Percentiles rank a stretch among this genome's conserved stretches.
Evolutionary conservation across 2,329 filamentous ascomycete genomes (phyloP).

Genomic region (Escovopsis weberi): DNA sequence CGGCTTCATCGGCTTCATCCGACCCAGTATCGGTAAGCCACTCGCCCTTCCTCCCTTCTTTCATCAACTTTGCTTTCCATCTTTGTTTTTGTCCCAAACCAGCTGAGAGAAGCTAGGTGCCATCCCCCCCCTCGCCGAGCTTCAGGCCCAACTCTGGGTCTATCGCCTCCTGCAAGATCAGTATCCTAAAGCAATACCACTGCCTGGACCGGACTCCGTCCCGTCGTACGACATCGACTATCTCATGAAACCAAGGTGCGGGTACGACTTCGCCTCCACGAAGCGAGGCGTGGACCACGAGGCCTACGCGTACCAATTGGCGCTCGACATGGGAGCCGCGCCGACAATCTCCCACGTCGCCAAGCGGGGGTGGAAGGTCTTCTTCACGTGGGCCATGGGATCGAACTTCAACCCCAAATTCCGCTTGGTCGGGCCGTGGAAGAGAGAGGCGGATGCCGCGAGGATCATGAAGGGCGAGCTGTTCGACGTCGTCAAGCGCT

Average conservation of each 20-base stretch:
- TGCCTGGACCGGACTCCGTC: constrained; percentile 12
- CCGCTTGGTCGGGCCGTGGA: constrained; percentile 30
- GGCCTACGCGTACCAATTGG: constrained; percentile 34
- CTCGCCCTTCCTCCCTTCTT: background rate
- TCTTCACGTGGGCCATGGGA: constrained; percentile 32
- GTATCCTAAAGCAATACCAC: constrained; percentile 11
- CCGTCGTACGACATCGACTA: constrained; percentile 25
- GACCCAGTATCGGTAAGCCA: constrained; percentile 25
- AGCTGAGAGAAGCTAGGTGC: constrained; percentile 16
- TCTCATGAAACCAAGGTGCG: constrained; percentile 19
- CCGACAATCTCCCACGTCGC: constrained; percentile 22
- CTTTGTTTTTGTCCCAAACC: no score
- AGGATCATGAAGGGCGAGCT: constrained; percentile 27
- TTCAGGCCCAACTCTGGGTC: constrained; percentile 34
- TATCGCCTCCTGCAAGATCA: constrained; percentile 21
- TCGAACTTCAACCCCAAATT: constrained; percentile 37
- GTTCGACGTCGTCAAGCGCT: constrained; percentile 22
- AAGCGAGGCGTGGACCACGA: constrained; percentile 34
- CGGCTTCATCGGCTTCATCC: constrained; percentile 33
- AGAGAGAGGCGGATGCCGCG: constrained; percentile 19
- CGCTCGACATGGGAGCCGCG: constrained; percentile 30
- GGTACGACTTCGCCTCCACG: constrained; percentile 18
- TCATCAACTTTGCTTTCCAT: no score
- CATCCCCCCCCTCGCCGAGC: constrained; percentile 33
- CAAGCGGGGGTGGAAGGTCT: constrained; percentile 21